A percentile compares a stretch with the other conserved stretches of the same genome.
Conservation (phyloP, 371 early-diverging fungal species). For the Funneliformis caledonium region DNA sequence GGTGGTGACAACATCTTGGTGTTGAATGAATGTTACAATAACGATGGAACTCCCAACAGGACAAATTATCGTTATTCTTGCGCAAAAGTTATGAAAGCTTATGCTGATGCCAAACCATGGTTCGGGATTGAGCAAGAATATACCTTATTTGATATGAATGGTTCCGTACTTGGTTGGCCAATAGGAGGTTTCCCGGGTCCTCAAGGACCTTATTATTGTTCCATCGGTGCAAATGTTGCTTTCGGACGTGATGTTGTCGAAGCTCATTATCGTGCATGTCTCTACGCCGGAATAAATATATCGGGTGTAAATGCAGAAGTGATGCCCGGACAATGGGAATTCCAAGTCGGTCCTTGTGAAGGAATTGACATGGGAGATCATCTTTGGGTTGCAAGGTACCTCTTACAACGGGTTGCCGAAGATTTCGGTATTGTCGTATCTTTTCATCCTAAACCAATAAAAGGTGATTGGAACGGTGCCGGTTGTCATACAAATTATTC, state of each 20-base stretch:
- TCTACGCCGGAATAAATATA: constrained; percentile 62
- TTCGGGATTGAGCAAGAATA: constrained; percentile 70
- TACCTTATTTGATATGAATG: constrained; percentile 57
- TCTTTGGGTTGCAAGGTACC: constrained; percentile 62
- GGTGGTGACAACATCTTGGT: constrained; percentile 67
- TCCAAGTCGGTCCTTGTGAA: constrained; percentile 65
- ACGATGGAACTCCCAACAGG: constrained; percentile 62
- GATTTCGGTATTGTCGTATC: constrained; percentile 64
- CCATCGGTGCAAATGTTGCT: constrained; percentile 57
- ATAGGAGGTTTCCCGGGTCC: constrained; percentile 64
- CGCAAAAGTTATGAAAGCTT: constrained; percentile 51
- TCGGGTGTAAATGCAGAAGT: constrained; percentile 62
- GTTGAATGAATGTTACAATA: constrained; percentile 57
- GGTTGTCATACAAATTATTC: constrained; percentile 63
- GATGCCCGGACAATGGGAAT: constrained; percentile 66
- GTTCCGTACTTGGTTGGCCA: constrained; percentile 58
- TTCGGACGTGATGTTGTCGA: constrained; percentile 65
- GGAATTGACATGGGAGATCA: constrained; percentile 63
- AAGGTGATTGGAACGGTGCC: constrained; percentile 62
- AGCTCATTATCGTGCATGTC: constrained; percentile 64
- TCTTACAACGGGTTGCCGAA: constrained; percentile 62
- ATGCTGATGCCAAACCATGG: constrained; percentile 58
- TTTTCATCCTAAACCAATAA: constrained; percentile 60
- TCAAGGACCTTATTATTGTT: constrained; percentile 67
- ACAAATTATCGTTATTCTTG: constrained; percentile 59